Base-by-base conservation (phyloP, 176 grass and related monocot genomes). In the Phyllostachys edulis region DNA sequence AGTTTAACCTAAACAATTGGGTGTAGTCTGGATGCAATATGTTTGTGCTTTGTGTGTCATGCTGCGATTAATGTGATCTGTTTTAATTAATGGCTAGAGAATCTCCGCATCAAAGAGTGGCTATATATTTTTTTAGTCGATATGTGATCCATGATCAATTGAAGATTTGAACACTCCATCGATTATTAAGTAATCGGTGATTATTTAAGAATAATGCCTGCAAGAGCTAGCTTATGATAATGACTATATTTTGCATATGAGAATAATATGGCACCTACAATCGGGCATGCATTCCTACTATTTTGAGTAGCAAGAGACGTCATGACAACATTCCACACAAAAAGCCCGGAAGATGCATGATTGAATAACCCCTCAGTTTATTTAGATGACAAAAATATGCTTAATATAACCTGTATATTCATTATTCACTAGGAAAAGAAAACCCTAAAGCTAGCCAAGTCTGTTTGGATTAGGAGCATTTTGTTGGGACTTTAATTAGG, bases 11-110 rank as follows among this genome's bases (percentile, higher is more conserved):
- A 90, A 90, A 90, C 50, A 78, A 83, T 36, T 51, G 6, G 49
- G 74, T 72, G 63, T 65, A 65, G 62, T 86, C 67, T 68, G 79
- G 80, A 79, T 68, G 89, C 52, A 67, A 85, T 62, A 67, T 38
- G 74, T 79, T 82, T 79, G 79, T 57, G 62, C 66, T 82, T 78
- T 74, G 67, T 78, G 65, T 90, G 39, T 68, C 84, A 83, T 86
- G 71, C 67, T 86, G 78, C 69, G 79, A 78, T 86, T 66, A 82
- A 67, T 81, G 57, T 63, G 77, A 77, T 82, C 41, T 71, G 83
- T 45, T 77, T 49, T 83, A 72, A 83, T 45, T 79, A 82, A 83
- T 77, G 18, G 59, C 27, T 44, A 34, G 49, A 90, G 84, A 90
- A 90, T 90, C 88, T 89, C 69, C 69, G 29, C 81, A 82, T 42